Percentiles rank a stretch among this genome's conserved stretches.
Conservation (phyloP, 2,329 filamentous ascomycete genomes). For the Curvularia verruculosa region DNA sequence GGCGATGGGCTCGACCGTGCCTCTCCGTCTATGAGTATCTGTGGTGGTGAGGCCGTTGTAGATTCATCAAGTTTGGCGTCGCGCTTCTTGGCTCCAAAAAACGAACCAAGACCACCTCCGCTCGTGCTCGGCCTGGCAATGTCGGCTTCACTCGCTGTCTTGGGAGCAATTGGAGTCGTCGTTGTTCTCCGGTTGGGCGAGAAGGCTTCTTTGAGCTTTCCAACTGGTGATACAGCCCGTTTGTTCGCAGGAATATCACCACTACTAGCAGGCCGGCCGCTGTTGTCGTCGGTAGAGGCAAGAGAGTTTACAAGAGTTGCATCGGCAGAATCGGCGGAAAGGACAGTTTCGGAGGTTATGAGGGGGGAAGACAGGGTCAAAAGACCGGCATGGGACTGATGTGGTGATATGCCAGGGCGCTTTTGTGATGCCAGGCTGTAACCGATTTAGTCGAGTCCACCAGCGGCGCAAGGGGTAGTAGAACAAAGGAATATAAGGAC, state of each 20-base stretch:
- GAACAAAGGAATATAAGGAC: conserved; percentile 22
- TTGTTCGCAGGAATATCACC: conserved; percentile 49
- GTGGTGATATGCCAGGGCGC: conserved; percentile 53
- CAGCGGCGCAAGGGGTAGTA: conserved; percentile 20
- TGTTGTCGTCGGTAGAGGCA: conserved; percentile 34
- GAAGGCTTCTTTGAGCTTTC: conserved; percentile 75
- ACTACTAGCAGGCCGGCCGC: conserved; percentile 42
- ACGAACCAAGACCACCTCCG: conserved; percentile 48
- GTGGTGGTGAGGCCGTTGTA: conserved; percentile 38
- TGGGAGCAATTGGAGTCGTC: conserved; percentile 27
- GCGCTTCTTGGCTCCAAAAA: conserved; percentile 50
- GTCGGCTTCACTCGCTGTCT: conserved; percentile 38
- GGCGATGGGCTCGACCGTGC: conserved; percentile 39
- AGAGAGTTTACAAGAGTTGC: conserved; percentile 41
- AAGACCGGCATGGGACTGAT: conserved; percentile 57
- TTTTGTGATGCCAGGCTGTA: conserved; percentile 41
- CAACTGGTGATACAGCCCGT: conserved; percentile 71
- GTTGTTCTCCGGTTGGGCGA: conserved; percentile 47
- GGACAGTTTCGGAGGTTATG: conserved; percentile 49
- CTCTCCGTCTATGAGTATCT: conserved; percentile 40
- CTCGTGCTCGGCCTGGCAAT: conserved; percentile 53
- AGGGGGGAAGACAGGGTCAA: conserved; percentile 58
- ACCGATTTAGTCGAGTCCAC: conserved; percentile 33
- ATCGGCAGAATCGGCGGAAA: conserved; percentile 36
- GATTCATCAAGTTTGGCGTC: conserved; percentile 41